Conservation (phyloP, 2,329 filamentous ascomycete genomes). For the Zymoseptoria crescenta region DNA sequence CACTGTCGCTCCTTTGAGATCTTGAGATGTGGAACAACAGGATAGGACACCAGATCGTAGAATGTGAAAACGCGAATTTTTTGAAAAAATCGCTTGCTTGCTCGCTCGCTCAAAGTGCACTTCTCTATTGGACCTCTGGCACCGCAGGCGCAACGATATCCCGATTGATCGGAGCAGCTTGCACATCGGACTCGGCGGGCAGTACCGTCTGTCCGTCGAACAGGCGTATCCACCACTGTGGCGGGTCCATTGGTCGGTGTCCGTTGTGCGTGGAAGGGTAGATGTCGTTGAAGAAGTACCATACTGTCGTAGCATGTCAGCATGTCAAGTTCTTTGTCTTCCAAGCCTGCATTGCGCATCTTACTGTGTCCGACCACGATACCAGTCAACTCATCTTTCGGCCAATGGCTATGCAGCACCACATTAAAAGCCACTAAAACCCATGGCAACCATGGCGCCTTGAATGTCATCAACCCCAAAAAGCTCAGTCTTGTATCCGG, state of each 20-base stretch:
- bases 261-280: conserved; percentile 86
- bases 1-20: too few relatives aligned
- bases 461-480: conserved; percentile 80
- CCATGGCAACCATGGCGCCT: conserved; percentile 91
- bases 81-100: neutral
- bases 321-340: neutral
- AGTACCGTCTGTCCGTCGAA: conserved; percentile 50
- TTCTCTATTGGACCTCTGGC: conserved; percentile 16
- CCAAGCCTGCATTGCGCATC: conserved; percentile 15
- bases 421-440: conserved; percentile 89
- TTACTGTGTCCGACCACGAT: conserved; percentile 78
- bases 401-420: conserved; percentile 79
- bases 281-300: conserved; percentile 97
- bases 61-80: neutral
- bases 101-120: neutral
- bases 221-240: conserved; percentile 77
- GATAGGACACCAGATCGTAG: neutral
- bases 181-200: conserved; percentile 20
- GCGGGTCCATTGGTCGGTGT: conserved; percentile 78
- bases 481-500: conserved; percentile 78
- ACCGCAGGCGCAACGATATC: conserved; percentile 25
- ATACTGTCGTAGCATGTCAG: conserved; percentile 46
- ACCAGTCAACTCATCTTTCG: conserved; percentile 93
- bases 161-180: conserved; percentile 24
- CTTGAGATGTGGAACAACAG: neutral